Conservation (phyloP, 164 flowering plant genomes). For the Umbilicus rupestris region DNA sequence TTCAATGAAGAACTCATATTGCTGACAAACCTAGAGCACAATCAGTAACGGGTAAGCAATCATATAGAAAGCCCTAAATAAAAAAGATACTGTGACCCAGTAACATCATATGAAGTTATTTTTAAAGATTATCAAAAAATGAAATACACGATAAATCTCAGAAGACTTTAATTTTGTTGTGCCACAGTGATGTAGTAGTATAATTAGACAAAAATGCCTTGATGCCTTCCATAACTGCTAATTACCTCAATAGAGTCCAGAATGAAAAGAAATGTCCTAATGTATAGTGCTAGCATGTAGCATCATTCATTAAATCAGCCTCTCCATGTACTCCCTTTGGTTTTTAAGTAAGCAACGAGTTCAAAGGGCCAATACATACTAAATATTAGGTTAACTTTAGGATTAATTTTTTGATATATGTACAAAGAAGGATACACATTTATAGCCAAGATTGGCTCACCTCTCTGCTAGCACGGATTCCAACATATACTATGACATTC, state of each 20-base stretch:
- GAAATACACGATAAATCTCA: neutral
- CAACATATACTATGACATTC: constrained; percentile 91
- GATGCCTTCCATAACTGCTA: too few species aligned
- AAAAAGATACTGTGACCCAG: neutral
- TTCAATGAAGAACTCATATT: constrained; percentile 72
- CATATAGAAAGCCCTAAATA: neutral
- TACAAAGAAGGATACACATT: neutral
- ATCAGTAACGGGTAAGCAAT: neutral
- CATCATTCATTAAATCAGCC: neutral
- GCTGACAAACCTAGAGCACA: constrained; percentile 74
- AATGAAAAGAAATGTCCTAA: too few species aligned
- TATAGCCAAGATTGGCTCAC: constrained; percentile 24
- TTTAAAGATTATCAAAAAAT: neutral
- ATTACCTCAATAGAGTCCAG: too few species aligned
- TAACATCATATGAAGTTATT: neutral
- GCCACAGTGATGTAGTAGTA: neutral
- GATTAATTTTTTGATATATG: neutral
- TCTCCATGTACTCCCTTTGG: neutral
- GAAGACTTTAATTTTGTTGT: neutral
- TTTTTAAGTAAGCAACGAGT: neutral
- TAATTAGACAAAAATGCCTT: too few species aligned
- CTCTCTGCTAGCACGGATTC: constrained; percentile 96
- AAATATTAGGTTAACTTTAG: too few species aligned
- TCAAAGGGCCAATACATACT: neutral
- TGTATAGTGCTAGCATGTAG: too few species aligned